phyloP scores from a whole-genome alignment of 176 grass and related monocot species.

The sorghum (Sorghum bicolor) region Sorghum_bicolor_NCBIv3 NC_012875.2:47993001-47993500 shows the following conservation, averaged over 20 bases:
- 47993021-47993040: constrained; percentile 16
- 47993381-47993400: too few relatives aligned
- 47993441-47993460: too few relatives aligned
- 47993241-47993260: background rate
- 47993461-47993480: too few relatives aligned
- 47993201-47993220: background rate
- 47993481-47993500: too few relatives aligned
- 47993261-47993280: background rate
- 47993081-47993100: background rate
- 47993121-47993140: background rate
- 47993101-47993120: background rate
- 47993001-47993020: constrained; percentile 6
- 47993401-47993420: too few relatives aligned
- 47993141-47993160: background rate
- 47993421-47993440: too few relatives aligned
- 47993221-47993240: background rate
- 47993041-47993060: background rate
- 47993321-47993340: background rate
- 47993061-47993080: constrained; percentile 26
- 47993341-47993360: background rate
- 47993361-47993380: background rate
- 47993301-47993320: too few relatives aligned
- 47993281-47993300: too few relatives aligned
- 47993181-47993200: background rate
- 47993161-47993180: background rate